These are phyloP conservation scores for Ophiostoma himal-ulmi DNA, from an alignment of 2,329 filamentous ascomycete genomes.

Conservation along the genomic window DNA sequence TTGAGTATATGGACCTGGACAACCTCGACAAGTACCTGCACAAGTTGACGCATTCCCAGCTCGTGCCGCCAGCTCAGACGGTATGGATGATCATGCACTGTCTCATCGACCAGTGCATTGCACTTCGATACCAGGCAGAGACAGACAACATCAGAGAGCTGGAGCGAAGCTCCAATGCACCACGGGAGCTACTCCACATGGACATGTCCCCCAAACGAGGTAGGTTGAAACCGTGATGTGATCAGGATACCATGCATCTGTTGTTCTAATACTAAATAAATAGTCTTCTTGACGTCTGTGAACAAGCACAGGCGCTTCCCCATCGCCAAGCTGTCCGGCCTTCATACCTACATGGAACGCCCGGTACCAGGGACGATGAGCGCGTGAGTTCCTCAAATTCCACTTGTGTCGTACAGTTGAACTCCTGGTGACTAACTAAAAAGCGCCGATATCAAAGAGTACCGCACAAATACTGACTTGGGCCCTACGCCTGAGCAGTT, in stretches of 20 bases:
- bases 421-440: not conserved
- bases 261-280: not conserved
- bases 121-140: not conserved
- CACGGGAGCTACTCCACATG: constrained; percentile 16
- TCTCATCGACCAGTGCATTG: constrained; percentile 10
- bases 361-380: not conserved
- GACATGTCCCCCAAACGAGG: constrained; percentile 22
- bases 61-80: not conserved
- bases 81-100: constrained; percentile 10
- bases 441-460: not conserved
- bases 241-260: too few species aligned
- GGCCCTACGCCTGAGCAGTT: constrained; percentile 20
- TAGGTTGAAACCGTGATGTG: not conserved
- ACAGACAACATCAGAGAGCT: not conserved
- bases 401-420: not conserved
- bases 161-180: not conserved
- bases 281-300: not conserved
- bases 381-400: not conserved
- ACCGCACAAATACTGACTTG: not conserved
- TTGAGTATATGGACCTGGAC: constrained; percentile 9
- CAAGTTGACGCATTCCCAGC: not conserved
- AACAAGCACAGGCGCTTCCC: constrained; percentile 16
- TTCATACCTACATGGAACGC: not conserved
- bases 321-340: not conserved
- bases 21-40: constrained; percentile 6